A percentile compares a stretch with the other conserved stretches of the same genome.
These are phyloP conservation scores for Linaria vulgaris DNA, from an alignment of 257 asterid species.

Conservation along the genomic window DNA sequence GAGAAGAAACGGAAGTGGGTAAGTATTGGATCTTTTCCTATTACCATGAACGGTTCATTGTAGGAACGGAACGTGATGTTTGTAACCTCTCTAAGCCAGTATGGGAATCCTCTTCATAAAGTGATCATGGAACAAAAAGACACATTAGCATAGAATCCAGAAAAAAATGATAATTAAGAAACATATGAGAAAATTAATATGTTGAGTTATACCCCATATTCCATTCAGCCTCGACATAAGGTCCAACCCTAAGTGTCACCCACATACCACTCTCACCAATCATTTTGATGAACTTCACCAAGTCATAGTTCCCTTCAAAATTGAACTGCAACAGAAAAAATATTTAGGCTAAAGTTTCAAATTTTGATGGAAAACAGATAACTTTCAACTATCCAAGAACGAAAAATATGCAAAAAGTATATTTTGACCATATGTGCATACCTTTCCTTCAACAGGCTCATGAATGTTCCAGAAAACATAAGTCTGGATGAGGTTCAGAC, in stretches of 20 bases:
- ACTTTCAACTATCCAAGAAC: background rate
- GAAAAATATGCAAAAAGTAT: background rate
- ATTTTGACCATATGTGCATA: conserved; percentile 17
- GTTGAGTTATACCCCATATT: conserved; percentile 58
- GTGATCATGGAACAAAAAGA: background rate
- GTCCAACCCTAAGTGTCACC: conserved; percentile 89
- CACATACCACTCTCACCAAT: conserved; percentile 65
- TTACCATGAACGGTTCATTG: conserved; percentile 85
- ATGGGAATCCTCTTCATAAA: conserved; percentile 76
- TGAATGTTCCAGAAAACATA: conserved; percentile 91
- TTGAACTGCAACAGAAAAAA: conserved; percentile 41
- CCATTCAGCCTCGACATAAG: conserved; percentile 97
- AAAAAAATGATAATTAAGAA: too few relatives aligned
- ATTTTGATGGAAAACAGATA: background rate
- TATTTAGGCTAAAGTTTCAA: background rate
- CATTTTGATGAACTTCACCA: conserved; percentile 61
- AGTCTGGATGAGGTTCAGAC: conserved; percentile 74
- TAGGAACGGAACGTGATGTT: conserved; percentile 76
- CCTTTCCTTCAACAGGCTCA: conserved; percentile 84
- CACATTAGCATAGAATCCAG: background rate
- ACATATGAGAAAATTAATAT: background rate
- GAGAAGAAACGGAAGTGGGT: background rate
- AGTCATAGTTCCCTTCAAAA: conserved; percentile 68
- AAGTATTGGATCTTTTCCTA: background rate
- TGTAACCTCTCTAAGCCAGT: conserved; percentile 72